These are phyloP conservation scores for Taphrina deformans DNA, from an alignment of 1,139 yeast genomes.

Conservation along the genomic window DNA sequence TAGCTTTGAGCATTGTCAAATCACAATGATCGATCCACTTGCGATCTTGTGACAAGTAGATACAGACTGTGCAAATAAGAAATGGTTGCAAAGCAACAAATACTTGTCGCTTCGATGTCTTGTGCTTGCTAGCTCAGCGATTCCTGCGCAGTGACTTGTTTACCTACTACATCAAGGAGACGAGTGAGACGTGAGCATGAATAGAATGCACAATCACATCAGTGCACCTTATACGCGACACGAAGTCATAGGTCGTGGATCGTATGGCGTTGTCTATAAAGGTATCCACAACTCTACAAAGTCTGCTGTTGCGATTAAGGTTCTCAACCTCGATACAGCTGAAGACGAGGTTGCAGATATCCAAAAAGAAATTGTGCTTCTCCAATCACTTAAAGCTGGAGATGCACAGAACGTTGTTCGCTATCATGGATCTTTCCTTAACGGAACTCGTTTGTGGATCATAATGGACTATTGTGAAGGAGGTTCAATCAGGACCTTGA, in stretches of 20 bases:
- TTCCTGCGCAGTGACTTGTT: too few species aligned
- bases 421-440: slow-evolving; percentile 82
- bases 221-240: slow-evolving; percentile 55
- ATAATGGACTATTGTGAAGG: slow-evolving; percentile 98
- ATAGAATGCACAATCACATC: not conserved
- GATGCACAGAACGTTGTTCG: slow-evolving; percentile 79
- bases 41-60: too few species aligned
- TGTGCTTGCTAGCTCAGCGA: too few species aligned
- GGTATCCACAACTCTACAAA: slow-evolving; percentile 66
- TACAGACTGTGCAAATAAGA: too few species aligned
- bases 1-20: too few species aligned
- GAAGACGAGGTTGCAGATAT: slow-evolving; percentile 95
- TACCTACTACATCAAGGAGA: too few species aligned
- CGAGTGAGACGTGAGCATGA: too few species aligned
- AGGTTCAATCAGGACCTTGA: slow-evolving; percentile 83
- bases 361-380: slow-evolving; percentile 85
- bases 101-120: too few species aligned
- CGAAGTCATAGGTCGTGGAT: slow-evolving; percentile 92
- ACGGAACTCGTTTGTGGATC: slow-evolving; percentile 91
- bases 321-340: slow-evolving; percentile 84
- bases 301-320: slow-evolving; percentile 87
- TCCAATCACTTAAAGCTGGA: slow-evolving; percentile 74
- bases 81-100: too few species aligned
- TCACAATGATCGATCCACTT: too few species aligned
- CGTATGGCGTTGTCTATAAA: slow-evolving; percentile 94